Evolutionary conservation across 805 yeast genomes (phyloP).

Genomic region (Clavispora vitiphila): DNA sequence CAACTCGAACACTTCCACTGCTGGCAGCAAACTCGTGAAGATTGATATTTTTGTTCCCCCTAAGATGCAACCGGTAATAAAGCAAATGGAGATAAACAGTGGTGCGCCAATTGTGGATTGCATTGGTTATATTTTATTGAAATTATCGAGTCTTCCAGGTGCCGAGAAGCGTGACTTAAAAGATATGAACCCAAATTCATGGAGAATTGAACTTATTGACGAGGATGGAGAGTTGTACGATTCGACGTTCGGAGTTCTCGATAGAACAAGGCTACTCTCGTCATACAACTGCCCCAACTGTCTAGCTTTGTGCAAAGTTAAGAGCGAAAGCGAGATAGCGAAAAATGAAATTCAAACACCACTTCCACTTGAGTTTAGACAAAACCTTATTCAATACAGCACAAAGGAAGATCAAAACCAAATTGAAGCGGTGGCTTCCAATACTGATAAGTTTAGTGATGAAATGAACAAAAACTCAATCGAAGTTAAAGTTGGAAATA

Average conservation of each 20-base stretch:
- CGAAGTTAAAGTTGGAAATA: slow-evolving; percentile 12
- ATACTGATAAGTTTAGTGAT: not conserved
- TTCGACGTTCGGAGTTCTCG: slow-evolving; percentile 76
- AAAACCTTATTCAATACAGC: slow-evolving; percentile 13
- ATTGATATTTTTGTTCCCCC: slow-evolving; percentile 34
- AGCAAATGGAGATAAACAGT: slow-evolving; percentile 20
- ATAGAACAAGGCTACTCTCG: slow-evolving; percentile 56
- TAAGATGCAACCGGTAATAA: slow-evolving; percentile 19
- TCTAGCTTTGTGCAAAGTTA: slow-evolving; percentile 66
- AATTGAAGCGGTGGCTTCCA: slow-evolving; percentile 4
- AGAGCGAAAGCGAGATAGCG: slow-evolving; percentile 37
- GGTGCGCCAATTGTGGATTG: slow-evolving; percentile 32
- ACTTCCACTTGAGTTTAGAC: slow-evolving; percentile 40
- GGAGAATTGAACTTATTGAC: slow-evolving; percentile 80
- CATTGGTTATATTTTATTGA: slow-evolving; percentile 35
- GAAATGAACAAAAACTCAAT: not conserved
- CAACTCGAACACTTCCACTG: slow-evolving; percentile 19
- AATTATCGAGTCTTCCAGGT: slow-evolving; percentile 20
- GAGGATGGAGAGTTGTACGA: slow-evolving; percentile 94
- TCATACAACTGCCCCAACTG: slow-evolving; percentile 76
- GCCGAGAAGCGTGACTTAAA: slow-evolving; percentile 9
- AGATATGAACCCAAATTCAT: slow-evolving; percentile 54
- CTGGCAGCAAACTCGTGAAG: slow-evolving; percentile 8
- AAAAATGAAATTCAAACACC: slow-evolving; percentile 53
- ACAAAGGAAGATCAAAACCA: not conserved